Evolutionary conservation across 2,329 filamentous ascomycete species (phyloP), one percentile per base, ranked within the genome.

Genomic region (Lojkania enalia): DNA sequence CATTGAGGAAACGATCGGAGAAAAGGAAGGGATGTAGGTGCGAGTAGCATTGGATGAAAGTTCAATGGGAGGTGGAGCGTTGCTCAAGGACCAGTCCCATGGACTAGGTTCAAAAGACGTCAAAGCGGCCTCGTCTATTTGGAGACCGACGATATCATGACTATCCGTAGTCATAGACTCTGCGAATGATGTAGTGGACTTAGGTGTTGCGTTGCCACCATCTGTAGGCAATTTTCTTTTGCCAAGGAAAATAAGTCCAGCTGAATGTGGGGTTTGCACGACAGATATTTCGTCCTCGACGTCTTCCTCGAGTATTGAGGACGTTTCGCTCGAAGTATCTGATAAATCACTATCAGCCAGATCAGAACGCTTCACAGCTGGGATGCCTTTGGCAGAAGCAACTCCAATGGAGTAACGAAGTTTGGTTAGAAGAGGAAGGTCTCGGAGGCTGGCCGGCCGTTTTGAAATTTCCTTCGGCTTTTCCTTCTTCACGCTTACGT

Each of bases 61-160:
- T 44, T 63, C 63, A 3, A 41, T 33, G 1, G 67, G 67, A 11
- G 57, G 44, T 13, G 66, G 58, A 13, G 65, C 42, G n/a, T 55
- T 44, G n/a, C 57, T 45, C 35, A 72, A 46, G 2, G 67, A 58
- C 69, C 69, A 72, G 37, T 72, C 70, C 49, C 55, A 66, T 12
- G 60, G 45, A 37, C 49, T 64, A 12, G 67, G 60, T 19, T 70
- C 69, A 51, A 73, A 53, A 1, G 33, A 48, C 5, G 39, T 35
- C 18, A 70, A 49, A 18, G 49, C 56, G 14, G 43, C 38, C 16
- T 67, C 61, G 21, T 70, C 65, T 3, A 62, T 58, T 11, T 62
- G 60, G 3, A 69, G 48, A 4, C 56, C 55, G 13, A 52, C 48
- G 19, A 55, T 30, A 12, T 69, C 63, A 3, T 49, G 46, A 41